Base-by-base conservation (phyloP, 495 filamentous ascomycete genomes). In the Baudoinia panamericana region DNA sequence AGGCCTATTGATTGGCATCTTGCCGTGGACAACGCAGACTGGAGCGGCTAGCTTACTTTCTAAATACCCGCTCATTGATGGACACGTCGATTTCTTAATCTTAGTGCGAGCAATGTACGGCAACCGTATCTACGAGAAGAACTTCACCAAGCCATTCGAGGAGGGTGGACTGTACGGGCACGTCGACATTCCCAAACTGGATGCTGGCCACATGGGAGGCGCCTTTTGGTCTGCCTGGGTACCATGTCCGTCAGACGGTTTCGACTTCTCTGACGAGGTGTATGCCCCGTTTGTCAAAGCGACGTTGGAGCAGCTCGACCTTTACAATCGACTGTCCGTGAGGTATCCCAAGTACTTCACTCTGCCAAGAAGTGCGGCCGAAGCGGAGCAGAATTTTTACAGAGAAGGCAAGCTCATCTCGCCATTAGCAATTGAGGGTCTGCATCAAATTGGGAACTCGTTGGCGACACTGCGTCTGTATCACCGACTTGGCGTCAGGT, bases 371-470 rank as follows among this genome's bases (percentile, higher is more conserved):
- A 72, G 75, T 56, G 79, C 84, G 5, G 45, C 75, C 11, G 55
- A 65, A 0, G 71, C 69, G 12, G 86, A 82, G 57, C 59, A 61
- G 9, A 56, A 70, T 31, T 52, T 39, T 29, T 36, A 40, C 30
- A 39, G 32, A 12, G 13, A 35, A 7, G 68, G 70, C 45, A 70
- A 69, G 40, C 66, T 80, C 36, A 75, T 79, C 45, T 76, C 73
- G 3, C 84, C 85, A 6, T 59, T 87, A 11, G 83, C 77, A 11
- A 82, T 95, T 19, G 90, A 97, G 62, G 90, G 90, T 3, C 72
- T 97, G 1, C 90, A 97, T 56, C 87, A 93, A 49, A 92, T 97
- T 43, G 88, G 84, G 27, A 93, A 94, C 65, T 82, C 78, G 0
- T 59, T 80, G 8, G 70, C 84, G 15, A 82, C 77, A 36, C 66